phyloP scores from a whole-genome alignment of 2,329 filamentous ascomycete genomes.

The Talaromyces sp. region DNA sequence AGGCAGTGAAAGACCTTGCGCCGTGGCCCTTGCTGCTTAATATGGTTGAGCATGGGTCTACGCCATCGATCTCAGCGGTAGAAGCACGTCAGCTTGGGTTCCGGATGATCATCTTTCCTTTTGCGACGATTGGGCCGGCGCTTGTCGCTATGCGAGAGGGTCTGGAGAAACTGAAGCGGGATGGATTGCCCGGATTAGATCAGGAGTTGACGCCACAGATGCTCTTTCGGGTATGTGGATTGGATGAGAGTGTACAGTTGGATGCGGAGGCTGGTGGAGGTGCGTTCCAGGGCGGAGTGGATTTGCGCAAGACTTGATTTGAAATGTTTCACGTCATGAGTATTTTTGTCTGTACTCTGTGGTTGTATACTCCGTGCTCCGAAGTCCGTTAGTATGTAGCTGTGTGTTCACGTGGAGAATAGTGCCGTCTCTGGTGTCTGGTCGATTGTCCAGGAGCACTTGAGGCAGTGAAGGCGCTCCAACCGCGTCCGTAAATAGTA shows the following conservation, averaged over 20 bases:
- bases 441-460: too few relatives aligned
- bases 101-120: constrained; percentile 47
- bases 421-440: not conserved
- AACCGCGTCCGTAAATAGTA: constrained; percentile 17
- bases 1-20: constrained; percentile 39
- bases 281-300: constrained; percentile 36
- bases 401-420: not conserved
- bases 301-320: constrained; percentile 25
- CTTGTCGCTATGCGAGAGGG: constrained; percentile 40
- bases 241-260: constrained; percentile 45
- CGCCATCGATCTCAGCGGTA: constrained; percentile 41
- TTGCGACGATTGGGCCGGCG: constrained; percentile 43
- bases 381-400: too few relatives aligned
- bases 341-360: too few relatives aligned
- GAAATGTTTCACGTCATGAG: too few relatives aligned
- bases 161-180: constrained; percentile 40
- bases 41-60: constrained; percentile 49
- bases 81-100: constrained; percentile 47
- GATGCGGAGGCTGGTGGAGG: constrained; percentile 44
- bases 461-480: not conserved
- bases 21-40: constrained; percentile 47
- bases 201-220: constrained; percentile 40
- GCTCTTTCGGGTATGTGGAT: constrained; percentile 48
- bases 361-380: too few relatives aligned
- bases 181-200: constrained; percentile 37